Base-by-base conservation (phyloP, 352 stramenopile genomes). In the Phytopythium oedochilum region DNA sequence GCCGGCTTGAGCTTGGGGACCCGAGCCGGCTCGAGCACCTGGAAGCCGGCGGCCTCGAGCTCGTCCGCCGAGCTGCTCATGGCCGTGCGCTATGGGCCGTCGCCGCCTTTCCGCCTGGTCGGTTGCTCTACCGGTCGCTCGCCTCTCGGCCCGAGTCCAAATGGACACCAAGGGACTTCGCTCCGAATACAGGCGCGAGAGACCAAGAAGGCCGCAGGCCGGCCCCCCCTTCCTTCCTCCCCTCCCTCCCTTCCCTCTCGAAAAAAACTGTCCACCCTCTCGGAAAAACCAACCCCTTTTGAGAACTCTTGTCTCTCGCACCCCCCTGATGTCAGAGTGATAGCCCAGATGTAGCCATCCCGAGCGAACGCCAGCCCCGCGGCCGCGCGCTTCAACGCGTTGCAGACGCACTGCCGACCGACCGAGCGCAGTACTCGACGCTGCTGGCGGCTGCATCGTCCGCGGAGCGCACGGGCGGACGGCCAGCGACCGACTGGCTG, bases 41-140 rank as follows among this genome's bases (percentile, higher is more conserved):
- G 5, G 38, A 66, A 68, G 49, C 59, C 59, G 14, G 34, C 18
- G 2, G 55, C 55, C 36, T 71, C 61, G 26, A 73, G 23, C 25
- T 73, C 61, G 47, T 53, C 47, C 18, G 51, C 57, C 39, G 70
- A 66, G 34, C 65, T 78, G n/a, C n/a, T n/a, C 57, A 69, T 65
- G 31, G 5, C 15, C n/a, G n/a, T 18, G 5, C 2, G 9, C 15
- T 8, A n/a, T n/a, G n/a, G n/a, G n/a, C n/a, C n/a, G 8, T 7
- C 5, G 5, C 26, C 12, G 28, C 22, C 11, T 17, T 38, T n/a
- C n/a, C n/a, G n/a, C n/a, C n/a, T n/a, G 26, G 26, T 43, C 31
- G 31, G 10, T 5, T 36, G 31, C 34, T 0, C 34, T 39, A 36
- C 32, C 32, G 32, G 32, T 36, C 32, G 32, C 34, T 39, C 34